phyloP scores from a whole-genome alignment of 495 filamentous ascomycete species.

The Halenospora varia region DNA sequence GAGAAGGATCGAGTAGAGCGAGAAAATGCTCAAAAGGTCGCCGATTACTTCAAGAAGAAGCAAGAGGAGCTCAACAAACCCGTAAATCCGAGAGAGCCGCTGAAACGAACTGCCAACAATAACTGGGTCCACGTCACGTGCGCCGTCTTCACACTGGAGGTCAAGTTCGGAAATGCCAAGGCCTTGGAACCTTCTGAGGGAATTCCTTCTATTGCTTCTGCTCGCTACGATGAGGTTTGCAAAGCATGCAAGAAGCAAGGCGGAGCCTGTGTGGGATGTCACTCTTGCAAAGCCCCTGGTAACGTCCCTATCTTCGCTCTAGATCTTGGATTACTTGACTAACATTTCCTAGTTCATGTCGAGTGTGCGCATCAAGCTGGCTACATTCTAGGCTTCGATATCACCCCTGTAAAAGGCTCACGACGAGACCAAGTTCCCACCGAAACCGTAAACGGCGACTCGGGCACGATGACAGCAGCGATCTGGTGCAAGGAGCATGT shows the following conservation, averaged over 20 bases:
- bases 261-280: constrained; percentile 80
- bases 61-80: constrained; percentile 82
- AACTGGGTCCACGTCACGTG: constrained; percentile 99
- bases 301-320: constrained; percentile 21
- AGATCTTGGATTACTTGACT: constrained; percentile 3
- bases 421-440: constrained; percentile 70
- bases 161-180: constrained; percentile 82
- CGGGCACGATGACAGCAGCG: constrained; percentile 69
- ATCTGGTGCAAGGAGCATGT: constrained; percentile 90
- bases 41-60: constrained; percentile 72
- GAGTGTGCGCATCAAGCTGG: constrained; percentile 83
- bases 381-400: constrained; percentile 82
- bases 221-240: constrained; percentile 69
- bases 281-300: constrained; percentile 66
- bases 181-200: constrained; percentile 82
- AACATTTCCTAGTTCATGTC: constrained; percentile 64
- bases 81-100: constrained; percentile 77
- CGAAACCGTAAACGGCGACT: constrained; percentile 71
- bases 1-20: constrained; percentile 84
- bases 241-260: constrained; percentile 72
- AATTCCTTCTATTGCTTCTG: constrained; percentile 68
- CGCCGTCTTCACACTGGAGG: constrained; percentile 84
- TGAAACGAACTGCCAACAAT: constrained; percentile 90
- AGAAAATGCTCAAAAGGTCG: constrained; percentile 68
- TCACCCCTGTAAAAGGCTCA: constrained; percentile 85